phyloP scores from a whole-genome alignment of 495 filamentous ascomycete species.

The Platismatia glauca region DNA sequence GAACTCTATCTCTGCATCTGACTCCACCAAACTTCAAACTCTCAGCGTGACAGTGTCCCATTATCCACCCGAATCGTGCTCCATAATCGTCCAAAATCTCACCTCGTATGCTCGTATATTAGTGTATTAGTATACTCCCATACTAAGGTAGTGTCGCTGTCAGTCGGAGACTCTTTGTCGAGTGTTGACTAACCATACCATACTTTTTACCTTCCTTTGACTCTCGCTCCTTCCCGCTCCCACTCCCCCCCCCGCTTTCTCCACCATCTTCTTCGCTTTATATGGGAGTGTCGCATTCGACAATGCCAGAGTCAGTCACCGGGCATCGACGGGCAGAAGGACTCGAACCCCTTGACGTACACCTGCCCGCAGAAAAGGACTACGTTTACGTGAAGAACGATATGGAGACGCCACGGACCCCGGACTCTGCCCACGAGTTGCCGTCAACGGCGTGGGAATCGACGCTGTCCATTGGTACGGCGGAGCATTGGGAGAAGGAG shows the following conservation, averaged over 20 bases:
- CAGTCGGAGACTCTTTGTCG: too few species aligned
- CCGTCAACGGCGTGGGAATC: conserved; percentile 15
- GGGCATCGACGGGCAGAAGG: conserved; percentile 8
- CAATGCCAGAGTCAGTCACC: conserved; percentile 6
- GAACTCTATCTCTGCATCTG: background rate
- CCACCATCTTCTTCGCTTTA: background rate
- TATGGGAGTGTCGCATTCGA: conserved; percentile 10
- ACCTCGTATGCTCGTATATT: too few species aligned
- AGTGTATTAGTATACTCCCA: too few species aligned
- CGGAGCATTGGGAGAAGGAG: conserved; percentile 49
- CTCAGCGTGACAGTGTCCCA: too few species aligned
- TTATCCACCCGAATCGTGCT: too few species aligned
- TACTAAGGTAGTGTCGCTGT: too few species aligned
- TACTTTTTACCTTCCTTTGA: too few species aligned
- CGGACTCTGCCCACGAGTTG: background rate
- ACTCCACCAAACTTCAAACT: too few species aligned
- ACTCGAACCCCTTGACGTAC: conserved; percentile 12
- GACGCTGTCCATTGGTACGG: conserved; percentile 37
- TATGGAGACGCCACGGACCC: conserved; percentile 11
- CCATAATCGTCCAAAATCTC: too few species aligned
- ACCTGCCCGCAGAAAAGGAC: conserved; percentile 30
- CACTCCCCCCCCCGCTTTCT: background rate
- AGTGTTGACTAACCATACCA: background rate
- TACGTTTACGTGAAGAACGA: conserved; percentile 38
- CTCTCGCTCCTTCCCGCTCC: background rate